Percentiles rank a stretch among this genome's conserved stretches.
Evolutionary conservation across 2,329 filamentous ascomycete genomes (phyloP).

Genomic region (Scedosporium apiospermum): DNA sequence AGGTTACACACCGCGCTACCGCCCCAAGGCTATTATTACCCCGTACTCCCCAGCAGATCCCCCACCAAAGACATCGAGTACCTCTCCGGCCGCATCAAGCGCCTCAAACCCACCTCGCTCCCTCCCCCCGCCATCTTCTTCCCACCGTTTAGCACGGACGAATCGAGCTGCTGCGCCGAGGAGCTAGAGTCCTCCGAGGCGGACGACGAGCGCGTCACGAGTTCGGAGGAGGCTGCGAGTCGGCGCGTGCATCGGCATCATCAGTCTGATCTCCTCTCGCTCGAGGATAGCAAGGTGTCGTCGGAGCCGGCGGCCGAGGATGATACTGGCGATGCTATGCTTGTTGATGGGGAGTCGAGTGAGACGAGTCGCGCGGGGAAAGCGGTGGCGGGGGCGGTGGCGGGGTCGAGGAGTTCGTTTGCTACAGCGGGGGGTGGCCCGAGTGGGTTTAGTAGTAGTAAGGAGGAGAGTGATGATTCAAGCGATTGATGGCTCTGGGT

Average conservation of each 20-base stretch:
- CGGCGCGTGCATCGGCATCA: not conserved
- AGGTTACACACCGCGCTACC: not conserved
- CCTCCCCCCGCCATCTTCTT: slow-evolving; percentile 45
- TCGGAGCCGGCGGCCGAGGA: not conserved
- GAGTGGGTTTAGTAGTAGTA: slow-evolving; percentile 5
- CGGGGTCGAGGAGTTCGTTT: not conserved
- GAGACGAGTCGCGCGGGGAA: not conserved
- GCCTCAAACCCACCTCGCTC: slow-evolving; percentile 35
- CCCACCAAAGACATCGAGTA: slow-evolving; percentile 34
- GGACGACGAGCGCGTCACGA: slow-evolving; percentile 19
- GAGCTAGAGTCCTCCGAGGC: slow-evolving; percentile 15
- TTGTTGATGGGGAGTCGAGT: not conserved
- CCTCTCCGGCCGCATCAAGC: slow-evolving; percentile 29
- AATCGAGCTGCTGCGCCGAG: slow-evolving; percentile 22
- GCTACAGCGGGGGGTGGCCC: slow-evolving; percentile 2
- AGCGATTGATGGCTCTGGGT: not conserved
- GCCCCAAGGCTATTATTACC: not conserved
- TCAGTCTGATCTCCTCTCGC: not conserved
- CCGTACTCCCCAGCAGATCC: not conserved
- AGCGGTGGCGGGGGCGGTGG: not conserved
- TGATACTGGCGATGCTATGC: not conserved
- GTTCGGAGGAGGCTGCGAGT: slow-evolving; percentile 14
- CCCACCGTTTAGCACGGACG: slow-evolving; percentile 34
- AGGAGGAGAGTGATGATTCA: not conserved
- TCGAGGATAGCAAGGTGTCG: not conserved